These are phyloP conservation scores for Suillus spraguei DNA, from an alignment of 768 basidiomycete genomes.

Conservation along the genomic window DNA sequence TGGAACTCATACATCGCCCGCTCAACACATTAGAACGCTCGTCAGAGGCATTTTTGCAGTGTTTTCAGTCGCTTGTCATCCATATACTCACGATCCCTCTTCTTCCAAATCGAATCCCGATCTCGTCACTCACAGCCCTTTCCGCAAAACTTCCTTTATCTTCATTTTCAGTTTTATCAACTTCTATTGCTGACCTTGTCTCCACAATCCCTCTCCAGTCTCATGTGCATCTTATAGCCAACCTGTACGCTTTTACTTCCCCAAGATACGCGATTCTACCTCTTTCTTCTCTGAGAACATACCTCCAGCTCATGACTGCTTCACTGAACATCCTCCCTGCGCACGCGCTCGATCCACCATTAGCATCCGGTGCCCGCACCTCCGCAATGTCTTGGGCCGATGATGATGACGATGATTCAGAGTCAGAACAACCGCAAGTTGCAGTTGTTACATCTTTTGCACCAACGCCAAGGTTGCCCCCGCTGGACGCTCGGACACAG, in stretches of 20 bases:
- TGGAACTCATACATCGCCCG: constrained; percentile 30
- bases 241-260: constrained; percentile 63
- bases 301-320: constrained; percentile 53
- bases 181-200: constrained; percentile 33
- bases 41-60: constrained; percentile 25
- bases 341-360: constrained; percentile 51
- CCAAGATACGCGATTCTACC: constrained; percentile 60
- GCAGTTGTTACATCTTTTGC: constrained; percentile 41
- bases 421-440: constrained; percentile 38
- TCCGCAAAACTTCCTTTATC: constrained; percentile 65
- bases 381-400: constrained; percentile 22
- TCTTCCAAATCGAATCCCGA: constrained; percentile 74
- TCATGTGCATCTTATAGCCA: constrained; percentile 68
- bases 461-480: constrained; percentile 34
- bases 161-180: constrained; percentile 36
- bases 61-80: constrained; percentile 46
- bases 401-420: constrained; percentile 45
- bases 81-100: constrained; percentile 73
- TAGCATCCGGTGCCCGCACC: constrained; percentile 20
- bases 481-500: constrained; percentile 58
- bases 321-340: constrained; percentile 57
- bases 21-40: constrained; percentile 34
- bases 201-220: constrained; percentile 31
- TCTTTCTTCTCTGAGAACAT: constrained; percentile 47
- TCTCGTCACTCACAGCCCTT: constrained; percentile 61